Conservation (phyloP, 805 yeast genomes). For the Pichia insulana region DNA sequence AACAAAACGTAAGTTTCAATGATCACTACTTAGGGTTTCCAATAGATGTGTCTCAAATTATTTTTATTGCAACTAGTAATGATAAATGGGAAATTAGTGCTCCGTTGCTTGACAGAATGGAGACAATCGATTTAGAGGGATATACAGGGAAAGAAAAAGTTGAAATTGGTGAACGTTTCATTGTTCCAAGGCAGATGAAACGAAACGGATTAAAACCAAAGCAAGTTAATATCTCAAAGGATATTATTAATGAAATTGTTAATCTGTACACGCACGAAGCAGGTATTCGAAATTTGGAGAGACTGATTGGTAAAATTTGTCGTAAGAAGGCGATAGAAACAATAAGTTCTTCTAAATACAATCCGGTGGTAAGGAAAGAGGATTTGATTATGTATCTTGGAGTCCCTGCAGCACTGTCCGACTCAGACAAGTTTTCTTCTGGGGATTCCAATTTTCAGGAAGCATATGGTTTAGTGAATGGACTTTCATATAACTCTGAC, state of each 20-base stretch:
- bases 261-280: slow-evolving; percentile 73
- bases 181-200: slow-evolving; percentile 66
- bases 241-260: slow-evolving; percentile 53
- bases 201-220: slow-evolving; percentile 51
- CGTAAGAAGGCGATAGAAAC: slow-evolving; percentile 75
- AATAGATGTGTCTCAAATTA: slow-evolving; percentile 68
- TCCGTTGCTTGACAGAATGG: slow-evolving; percentile 79
- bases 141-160: slow-evolving; percentile 73
- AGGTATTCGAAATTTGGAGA: slow-evolving; percentile 75
- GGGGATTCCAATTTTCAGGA: slow-evolving; percentile 40
- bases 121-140: slow-evolving; percentile 68
- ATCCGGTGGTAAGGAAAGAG: slow-evolving; percentile 35
- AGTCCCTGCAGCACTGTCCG: slow-evolving; percentile 30
- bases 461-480: slow-evolving; percentile 71
- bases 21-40: slow-evolving; percentile 87
- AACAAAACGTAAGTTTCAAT: slow-evolving; percentile 65
- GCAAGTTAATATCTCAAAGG: slow-evolving; percentile 39
- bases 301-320: slow-evolving; percentile 67
- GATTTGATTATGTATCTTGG: slow-evolving; percentile 69
- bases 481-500: slow-evolving; percentile 77
- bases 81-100: slow-evolving; percentile 61
- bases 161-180: slow-evolving; percentile 56
- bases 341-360: slow-evolving; percentile 31
- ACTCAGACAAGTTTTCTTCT: slow-evolving; percentile 32
- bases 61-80: slow-evolving; percentile 83